Evolutionary conservation across 306 rosid genomes (phyloP), one percentile per base, ranked within the genome.

Genomic region (Corylus americana): DNA sequence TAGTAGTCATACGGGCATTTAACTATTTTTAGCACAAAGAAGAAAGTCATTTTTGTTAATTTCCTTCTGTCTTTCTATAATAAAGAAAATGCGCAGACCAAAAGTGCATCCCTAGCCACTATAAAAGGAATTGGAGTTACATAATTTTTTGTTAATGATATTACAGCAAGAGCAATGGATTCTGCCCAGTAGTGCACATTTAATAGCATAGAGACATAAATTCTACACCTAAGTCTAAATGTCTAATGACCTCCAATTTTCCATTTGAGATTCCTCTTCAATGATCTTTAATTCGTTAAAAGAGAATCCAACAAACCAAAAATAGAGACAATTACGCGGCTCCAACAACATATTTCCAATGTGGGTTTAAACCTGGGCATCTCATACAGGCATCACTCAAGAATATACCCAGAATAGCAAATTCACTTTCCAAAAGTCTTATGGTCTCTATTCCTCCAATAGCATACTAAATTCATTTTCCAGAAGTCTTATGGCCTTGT

Each of bases 401-500:
- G 31, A 39, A 68, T 68, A 68, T 39, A 44, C 16, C 18, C 51
- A 68, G n/a, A 68, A 68, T 68, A 68, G 72, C 42, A 44, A 18
- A 39, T 13, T 59, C 37, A 59, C 12, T 9, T 59, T 59, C 66
- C 66, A 25, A 25, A 59, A 59, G 13, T 59, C 37, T 59, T 58
- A 20, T 20, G 25, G 2, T 58, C 66, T 22, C 25, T 58, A 16
- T 53, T 42, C 45, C 57, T 11, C 14, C 53, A 49, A 9, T 49
- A 49, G 11, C 53, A 48, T 55, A 71, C 37, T 44, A 45, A 55
- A 6, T 57, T 80, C 62, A 59, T 44, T 63, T 39, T 50, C 70
- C 39, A 14, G 11, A 66, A 70, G 49, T 16, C 49, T 66, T 80
- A 78, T 68, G 54, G 74, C 73, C 35, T 7, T 14, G 55, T 12